Conservation (phyloP, 139 green algal species). For the Chlamydomonas schloesseri region DNA sequence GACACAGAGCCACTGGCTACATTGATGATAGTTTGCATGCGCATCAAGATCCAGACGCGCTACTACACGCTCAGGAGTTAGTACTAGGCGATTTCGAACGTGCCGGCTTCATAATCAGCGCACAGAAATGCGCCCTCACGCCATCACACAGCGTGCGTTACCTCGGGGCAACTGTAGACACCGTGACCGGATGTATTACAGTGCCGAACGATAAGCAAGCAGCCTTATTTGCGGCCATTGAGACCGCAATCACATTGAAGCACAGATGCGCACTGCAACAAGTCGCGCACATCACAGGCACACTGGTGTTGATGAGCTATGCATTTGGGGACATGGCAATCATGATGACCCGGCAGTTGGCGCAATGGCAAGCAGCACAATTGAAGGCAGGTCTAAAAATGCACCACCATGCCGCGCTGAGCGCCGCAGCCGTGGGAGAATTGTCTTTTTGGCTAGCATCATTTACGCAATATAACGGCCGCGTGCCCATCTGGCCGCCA, state of each 20-base stretch:
- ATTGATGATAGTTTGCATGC: neutral
- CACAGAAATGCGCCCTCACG: neutral
- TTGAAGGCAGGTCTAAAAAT: neutral
- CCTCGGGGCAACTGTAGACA: neutral
- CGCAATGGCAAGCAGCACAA: neutral
- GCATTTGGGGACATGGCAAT: neutral
- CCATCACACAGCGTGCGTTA: neutral
- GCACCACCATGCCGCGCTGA: neutral
- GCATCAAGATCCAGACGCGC: too few species aligned
- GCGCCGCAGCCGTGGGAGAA: neutral
- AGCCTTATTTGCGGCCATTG: neutral
- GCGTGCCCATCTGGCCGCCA: neutral
- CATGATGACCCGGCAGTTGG: neutral
- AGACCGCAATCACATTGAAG: neutral
- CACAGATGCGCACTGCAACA: neutral
- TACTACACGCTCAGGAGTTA: neutral
- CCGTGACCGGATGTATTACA: neutral
- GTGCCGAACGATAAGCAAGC: neutral
- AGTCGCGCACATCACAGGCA: neutral
- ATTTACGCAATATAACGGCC: neutral
- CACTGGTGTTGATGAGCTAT: neutral
- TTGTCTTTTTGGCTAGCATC: neutral
- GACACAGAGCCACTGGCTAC: neutral
- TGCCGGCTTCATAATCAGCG: neutral
- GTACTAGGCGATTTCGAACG: neutral